phyloP scores from a whole-genome alignment of 345 rosid species.

The Gossypium bickii region DNA sequence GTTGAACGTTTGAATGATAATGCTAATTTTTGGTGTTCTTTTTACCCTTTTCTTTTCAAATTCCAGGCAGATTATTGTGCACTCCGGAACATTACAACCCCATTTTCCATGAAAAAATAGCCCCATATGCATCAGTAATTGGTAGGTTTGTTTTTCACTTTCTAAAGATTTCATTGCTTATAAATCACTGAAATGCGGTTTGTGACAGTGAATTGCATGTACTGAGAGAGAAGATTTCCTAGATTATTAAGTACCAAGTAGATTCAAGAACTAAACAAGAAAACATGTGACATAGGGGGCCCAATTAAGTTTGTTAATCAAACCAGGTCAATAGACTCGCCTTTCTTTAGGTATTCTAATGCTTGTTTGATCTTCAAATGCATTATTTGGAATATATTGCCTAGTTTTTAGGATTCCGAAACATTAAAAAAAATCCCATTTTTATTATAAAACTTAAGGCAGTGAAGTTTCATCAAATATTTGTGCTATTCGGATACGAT shows the following conservation, averaged over 20 bases:
- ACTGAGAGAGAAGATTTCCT: constrained; percentile 90
- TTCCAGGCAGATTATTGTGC: constrained; percentile 84
- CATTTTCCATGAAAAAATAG: constrained; percentile 65
- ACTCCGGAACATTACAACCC: constrained; percentile 81
- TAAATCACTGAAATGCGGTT: constrained; percentile 5
- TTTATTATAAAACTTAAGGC: too few species aligned
- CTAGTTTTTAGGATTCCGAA: too few species aligned
- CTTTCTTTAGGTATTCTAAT: constrained; percentile 66
- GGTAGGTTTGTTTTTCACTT: constrained; percentile 37
- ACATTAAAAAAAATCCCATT: too few species aligned
- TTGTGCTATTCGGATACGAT: constrained; percentile 47
- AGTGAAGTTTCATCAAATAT: too few species aligned
- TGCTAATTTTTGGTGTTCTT: not conserved
- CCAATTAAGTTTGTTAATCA: constrained; percentile 76
- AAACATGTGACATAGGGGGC: constrained; percentile 82
- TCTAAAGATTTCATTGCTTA: not conserved
- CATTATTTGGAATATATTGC: not conserved
- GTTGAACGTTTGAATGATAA: too few species aligned
- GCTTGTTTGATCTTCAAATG: constrained; percentile 5
- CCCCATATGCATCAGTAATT: constrained; percentile 74
- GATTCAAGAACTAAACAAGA: constrained; percentile 52
- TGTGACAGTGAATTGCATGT: constrained; percentile 82
- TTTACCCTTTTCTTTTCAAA: constrained; percentile 2
- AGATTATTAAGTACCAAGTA: constrained; percentile 60
- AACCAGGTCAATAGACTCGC: constrained; percentile 71